Base-by-base conservation (phyloP, 225 moss, liverwort and hornwort species). In the Anthoceros angustus region DNA sequence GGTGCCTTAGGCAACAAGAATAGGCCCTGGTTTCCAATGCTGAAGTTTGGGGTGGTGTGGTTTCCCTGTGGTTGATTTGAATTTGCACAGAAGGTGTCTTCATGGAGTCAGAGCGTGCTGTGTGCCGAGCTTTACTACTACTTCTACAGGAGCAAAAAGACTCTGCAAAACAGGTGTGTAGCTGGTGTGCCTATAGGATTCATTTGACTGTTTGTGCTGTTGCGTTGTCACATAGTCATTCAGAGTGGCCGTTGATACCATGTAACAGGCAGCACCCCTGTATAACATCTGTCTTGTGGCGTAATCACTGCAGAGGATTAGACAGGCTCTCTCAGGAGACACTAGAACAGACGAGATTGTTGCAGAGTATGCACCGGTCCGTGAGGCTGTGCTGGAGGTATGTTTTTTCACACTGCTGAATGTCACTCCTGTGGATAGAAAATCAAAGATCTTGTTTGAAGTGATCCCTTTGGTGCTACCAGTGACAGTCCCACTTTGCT, bases 361-460 rank as follows among this genome's bases (percentile, higher is more conserved):
- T 66, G 64, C 72, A 23, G 70, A 64, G 55, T 74, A 80, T 74
- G 69, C 66, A 66, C 85, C 85, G 62, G 82, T 89, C 43, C 93
- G 89, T 46, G 93, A 89, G 69, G 87, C 93, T 39, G 82, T 93
- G 40, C 69, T 89, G 68, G 87, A 93, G 83, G 93, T 86, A 50
- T 14, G 46, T 21, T 10, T 42, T 62, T 49, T 16, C 25, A 10
- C 9, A 40, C 5, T 32, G 32, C 32, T 32, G 4, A 32, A 4
- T 32, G 32, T 32, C 4, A 32, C 32, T 32, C 32, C 32, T 1
- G 32, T 1, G 32, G 32, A 32, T 32, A 32, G 4, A 32, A 32
- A 32, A 1, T 32, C 32, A 1, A 32, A 32, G 32, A 32, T 32
- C 4, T 32, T 32, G 32, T 32, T 32, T 32, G 32, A 32, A 32